Base-by-base conservation (phyloP, 129 eudicot genomes). In the Kitagawia praeruptora region DNA sequence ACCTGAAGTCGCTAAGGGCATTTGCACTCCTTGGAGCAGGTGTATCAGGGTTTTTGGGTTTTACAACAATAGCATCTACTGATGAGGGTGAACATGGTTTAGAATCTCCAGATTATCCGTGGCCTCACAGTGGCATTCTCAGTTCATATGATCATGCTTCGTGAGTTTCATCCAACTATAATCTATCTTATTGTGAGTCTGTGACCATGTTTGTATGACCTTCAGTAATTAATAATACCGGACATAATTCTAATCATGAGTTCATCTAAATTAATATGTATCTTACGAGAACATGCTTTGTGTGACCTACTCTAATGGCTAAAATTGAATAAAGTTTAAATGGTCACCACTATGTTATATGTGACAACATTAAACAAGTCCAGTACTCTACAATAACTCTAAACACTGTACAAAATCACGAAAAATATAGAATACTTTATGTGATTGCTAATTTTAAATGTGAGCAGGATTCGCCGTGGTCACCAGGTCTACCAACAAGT, bases 401-500 rank as follows among this genome's bases (percentile, higher is more conserved):
- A 25, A 78, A 63, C 23, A 31, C 13, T 16, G 31, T 46, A 28
- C 51, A 39, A 25, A 45, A 53, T 66, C 5, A 14, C 1, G 0
- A 41, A 15, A 46, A 11, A 13, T 7, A 69, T 6, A 39, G 12
- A 18, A 37, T 78, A 42, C 41, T 42, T 16, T 23, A 70, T 79
- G 69, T 19, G 73, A 34, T 58, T 79, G 70, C 38, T 31, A 47
- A 48, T 70, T 40, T 79, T 70, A 27, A 14, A 51, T 49, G 15
- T 67, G 81, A 76, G 78, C 89, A 91, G 97, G 87, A 89, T 91
- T 75, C 89, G 97, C 19, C 89, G 97, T 49, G 97, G 97, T 21
- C 97, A 91, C 82, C 93, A 89, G 85, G 97, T 91, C 34, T 91
- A 89, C 80, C 89, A 83, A 69, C 90, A 91, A 86, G 97, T 91